phyloP scores from a whole-genome alignment of 2,329 filamentous ascomycete genomes.

The Talaromyces piceae region DNA sequence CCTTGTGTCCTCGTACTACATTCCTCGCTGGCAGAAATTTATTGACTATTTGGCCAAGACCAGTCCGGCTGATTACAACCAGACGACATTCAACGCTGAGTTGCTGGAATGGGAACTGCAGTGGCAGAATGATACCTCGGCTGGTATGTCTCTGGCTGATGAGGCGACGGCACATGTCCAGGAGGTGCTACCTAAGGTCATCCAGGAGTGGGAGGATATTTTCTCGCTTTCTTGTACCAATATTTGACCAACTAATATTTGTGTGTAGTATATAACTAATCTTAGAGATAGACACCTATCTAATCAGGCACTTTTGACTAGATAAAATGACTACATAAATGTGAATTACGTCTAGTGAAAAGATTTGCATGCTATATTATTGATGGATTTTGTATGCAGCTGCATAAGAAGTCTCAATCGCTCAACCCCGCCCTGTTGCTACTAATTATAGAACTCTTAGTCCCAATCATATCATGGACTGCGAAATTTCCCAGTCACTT shows the following conservation, averaged over 20 bases:
- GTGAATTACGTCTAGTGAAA: too few species aligned
- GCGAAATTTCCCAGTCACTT: too few species aligned
- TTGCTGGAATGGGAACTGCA: slow-evolving; percentile 13
- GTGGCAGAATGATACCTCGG: slow-evolving; percentile 14
- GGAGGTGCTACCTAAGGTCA: not conserved
- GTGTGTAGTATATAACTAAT: not conserved
- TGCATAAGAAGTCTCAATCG: too few species aligned
- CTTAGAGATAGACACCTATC: too few species aligned
- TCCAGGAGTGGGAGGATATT: not conserved
- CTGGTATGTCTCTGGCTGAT: not conserved
- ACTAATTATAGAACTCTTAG: too few species aligned
- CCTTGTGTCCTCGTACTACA: slow-evolving; percentile 41
- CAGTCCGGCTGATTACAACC: slow-evolving; percentile 13
- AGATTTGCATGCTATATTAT: too few species aligned
- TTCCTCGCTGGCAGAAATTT: slow-evolving; percentile 42
- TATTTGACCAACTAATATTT: not conserved
- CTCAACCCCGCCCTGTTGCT: too few species aligned
- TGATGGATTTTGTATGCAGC: too few species aligned
- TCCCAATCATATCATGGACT: too few species aligned
- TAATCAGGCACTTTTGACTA: too few species aligned
- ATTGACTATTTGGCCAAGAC: slow-evolving; percentile 30
- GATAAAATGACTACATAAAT: too few species aligned
- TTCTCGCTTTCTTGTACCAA: not conserved
- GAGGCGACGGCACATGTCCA: not conserved
- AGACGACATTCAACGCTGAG: slow-evolving; percentile 12